A percentile compares a stretch with the other conserved stretches of the same genome.
Evolutionary conservation across 257 asterid genomes (phyloP).

Genomic region (Pogostemon cablin): DNA sequence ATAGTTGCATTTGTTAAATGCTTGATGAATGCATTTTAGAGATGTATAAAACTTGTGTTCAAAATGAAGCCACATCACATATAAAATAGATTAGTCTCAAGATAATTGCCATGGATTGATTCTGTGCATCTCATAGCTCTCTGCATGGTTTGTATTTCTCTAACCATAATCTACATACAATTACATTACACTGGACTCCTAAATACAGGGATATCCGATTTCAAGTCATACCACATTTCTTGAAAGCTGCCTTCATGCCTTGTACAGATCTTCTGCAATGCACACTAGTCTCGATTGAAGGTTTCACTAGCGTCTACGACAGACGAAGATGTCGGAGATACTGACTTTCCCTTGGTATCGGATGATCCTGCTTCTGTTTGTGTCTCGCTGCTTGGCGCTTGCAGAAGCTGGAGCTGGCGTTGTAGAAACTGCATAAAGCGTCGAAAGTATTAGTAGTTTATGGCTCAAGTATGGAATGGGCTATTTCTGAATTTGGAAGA

Average conservation of each 20-base stretch:
- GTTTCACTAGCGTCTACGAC: slow-evolving; percentile 39
- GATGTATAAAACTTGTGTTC: neutral
- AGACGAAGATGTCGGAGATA: slow-evolving; percentile 47
- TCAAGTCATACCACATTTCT: neutral
- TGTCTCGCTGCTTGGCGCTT: slow-evolving; percentile 41
- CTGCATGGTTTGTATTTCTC: neutral
- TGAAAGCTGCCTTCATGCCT: neutral
- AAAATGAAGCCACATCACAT: neutral
- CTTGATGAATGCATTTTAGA: too few species aligned
- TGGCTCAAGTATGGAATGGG: neutral
- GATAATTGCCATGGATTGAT: neutral
- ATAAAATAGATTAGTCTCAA: neutral
- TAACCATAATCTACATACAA: slow-evolving; percentile 23
- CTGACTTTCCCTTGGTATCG: slow-evolving; percentile 59
- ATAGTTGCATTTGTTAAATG: too few species aligned
- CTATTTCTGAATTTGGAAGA: too few species aligned
- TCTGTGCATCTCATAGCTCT: neutral
- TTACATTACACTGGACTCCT: slow-evolving; percentile 16
- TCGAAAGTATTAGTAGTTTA: neutral
- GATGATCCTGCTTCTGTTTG: slow-evolving; percentile 38
- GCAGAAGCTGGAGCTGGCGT: slow-evolving; percentile 63
- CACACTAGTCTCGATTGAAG: slow-evolving; percentile 29
- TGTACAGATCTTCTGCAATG: slow-evolving; percentile 12
- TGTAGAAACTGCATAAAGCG: slow-evolving; percentile 57
- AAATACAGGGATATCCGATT: neutral